These are phyloP conservation scores for Apophysomyces elegans DNA, from an alignment of 371 early-diverging fungal genomes.

Conservation along the genomic window DNA sequence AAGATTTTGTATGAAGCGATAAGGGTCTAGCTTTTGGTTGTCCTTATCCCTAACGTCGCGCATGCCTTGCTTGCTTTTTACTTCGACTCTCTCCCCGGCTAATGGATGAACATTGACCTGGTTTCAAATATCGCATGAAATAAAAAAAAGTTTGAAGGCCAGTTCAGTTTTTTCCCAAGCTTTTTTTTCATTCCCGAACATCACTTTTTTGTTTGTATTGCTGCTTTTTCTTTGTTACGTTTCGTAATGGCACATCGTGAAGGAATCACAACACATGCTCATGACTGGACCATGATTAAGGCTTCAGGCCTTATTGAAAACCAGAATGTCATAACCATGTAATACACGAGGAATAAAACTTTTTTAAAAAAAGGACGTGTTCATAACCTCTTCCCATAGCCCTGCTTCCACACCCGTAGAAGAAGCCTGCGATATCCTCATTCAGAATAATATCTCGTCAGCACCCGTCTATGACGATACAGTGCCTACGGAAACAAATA, in stretches of 20 bases:
- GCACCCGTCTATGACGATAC: conserved; percentile 76
- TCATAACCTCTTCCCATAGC: background rate
- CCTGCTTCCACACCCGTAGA: background rate
- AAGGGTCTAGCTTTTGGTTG: no score
- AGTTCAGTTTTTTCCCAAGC: no score
- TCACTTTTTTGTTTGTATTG: background rate
- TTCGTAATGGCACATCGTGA: conserved; percentile 51
- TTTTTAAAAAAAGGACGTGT: no score
- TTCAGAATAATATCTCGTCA: conserved; percentile 60
- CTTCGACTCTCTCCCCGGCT: no score
- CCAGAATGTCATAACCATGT: conserved; percentile 64
- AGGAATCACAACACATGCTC: conserved; percentile 58
- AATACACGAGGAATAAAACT: conserved; percentile 9
- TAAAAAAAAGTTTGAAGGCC: no score
- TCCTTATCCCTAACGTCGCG: no score
- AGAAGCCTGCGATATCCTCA: conserved; percentile 44
- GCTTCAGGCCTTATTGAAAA: conserved; percentile 51
- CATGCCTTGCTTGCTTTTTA: no score
- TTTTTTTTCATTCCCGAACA: background rate
- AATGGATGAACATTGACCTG: no score
- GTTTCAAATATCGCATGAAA: no score
- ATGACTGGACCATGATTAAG: conserved; percentile 64
- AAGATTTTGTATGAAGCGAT: no score
- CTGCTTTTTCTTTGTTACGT: background rate
- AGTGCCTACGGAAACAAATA: conserved; percentile 2